These are phyloP conservation scores for Entrophospora sp. DNA, from an alignment of 192 early-diverging fungal genomes.

Conservation along the genomic window DNA sequence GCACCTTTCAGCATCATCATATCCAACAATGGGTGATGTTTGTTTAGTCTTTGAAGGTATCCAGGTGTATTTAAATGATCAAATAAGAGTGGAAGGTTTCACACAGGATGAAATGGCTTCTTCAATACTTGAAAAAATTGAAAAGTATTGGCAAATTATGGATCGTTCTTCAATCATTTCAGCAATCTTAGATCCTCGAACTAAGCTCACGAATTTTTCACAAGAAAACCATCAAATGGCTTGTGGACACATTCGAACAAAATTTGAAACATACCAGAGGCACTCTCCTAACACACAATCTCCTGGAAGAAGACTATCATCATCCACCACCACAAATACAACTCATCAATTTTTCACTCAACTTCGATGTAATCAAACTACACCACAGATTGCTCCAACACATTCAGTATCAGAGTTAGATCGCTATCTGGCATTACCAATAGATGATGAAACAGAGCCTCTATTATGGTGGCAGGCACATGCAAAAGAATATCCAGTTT, in stretches of 20 bases:
- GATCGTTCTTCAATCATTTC: not conserved
- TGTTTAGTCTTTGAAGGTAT: not conserved
- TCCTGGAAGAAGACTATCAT: no score
- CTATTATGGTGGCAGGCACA: no score
- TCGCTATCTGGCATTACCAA: no score
- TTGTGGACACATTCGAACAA: not conserved
- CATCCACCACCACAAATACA: no score
- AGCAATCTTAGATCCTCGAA: not conserved
- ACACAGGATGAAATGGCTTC: not conserved
- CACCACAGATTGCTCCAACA: not conserved
- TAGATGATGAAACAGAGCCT: not conserved
- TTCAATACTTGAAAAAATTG: not conserved
- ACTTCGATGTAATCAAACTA: not conserved
- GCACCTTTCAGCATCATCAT: not conserved
- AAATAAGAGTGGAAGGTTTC: not conserved
- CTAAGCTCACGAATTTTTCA: not conserved
- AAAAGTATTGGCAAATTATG: not conserved
- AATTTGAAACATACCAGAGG: no score
- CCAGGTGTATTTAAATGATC: not conserved
- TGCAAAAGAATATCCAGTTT: no score
- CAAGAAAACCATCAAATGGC: not conserved
- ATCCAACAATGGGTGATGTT: not conserved
- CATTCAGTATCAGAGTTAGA: not conserved
- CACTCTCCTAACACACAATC: no score
- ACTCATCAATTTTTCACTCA: no score